A percentile compares a stretch with the other conserved stretches of the same genome.
phyloP scores from a whole-genome alignment of 306 rosid genomes.

The Hippophae gyantsensis region DNA sequence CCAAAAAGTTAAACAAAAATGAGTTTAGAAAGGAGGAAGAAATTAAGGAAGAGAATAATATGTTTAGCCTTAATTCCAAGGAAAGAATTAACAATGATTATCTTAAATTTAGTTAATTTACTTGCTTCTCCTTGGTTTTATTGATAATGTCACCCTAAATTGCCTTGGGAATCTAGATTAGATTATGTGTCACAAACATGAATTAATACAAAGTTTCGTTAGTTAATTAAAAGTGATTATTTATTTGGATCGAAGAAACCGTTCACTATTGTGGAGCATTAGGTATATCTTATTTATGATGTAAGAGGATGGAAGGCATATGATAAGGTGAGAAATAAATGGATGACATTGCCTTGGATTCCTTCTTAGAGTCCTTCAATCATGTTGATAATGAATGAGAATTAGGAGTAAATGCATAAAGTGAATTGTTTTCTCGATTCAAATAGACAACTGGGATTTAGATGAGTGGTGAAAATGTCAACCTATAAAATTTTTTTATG shows the following conservation, averaged over 20 bases:
- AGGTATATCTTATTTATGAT: constrained; percentile 86
- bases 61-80: constrained; percentile 21
- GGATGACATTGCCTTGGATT: constrained; percentile 78
- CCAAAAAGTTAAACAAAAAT: constrained; percentile 19
- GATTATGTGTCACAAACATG: constrained; percentile 55
- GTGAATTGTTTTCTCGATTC: not conserved
- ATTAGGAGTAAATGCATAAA: not conserved
- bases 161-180: constrained; percentile 63
- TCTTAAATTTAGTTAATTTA: constrained; percentile 43
- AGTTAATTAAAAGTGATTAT: constrained; percentile 56
- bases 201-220: constrained; percentile 49
- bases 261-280: constrained; percentile 54
- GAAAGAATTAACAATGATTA: constrained; percentile 57
- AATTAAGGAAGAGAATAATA: constrained; percentile 30
- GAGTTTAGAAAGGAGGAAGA: constrained; percentile 29
- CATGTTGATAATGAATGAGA: constrained; percentile 45
- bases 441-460: no score
- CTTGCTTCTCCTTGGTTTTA: constrained; percentile 71
- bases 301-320: constrained; percentile 77
- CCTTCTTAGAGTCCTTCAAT: constrained; percentile 95
- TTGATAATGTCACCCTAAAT: constrained; percentile 71
- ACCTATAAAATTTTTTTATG: no score
- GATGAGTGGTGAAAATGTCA: no score
- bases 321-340: constrained; percentile 46
- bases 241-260: constrained; percentile 60